Conservation (phyloP, 768 basidiomycete species). For the Hygrocybe punicea region DNA sequence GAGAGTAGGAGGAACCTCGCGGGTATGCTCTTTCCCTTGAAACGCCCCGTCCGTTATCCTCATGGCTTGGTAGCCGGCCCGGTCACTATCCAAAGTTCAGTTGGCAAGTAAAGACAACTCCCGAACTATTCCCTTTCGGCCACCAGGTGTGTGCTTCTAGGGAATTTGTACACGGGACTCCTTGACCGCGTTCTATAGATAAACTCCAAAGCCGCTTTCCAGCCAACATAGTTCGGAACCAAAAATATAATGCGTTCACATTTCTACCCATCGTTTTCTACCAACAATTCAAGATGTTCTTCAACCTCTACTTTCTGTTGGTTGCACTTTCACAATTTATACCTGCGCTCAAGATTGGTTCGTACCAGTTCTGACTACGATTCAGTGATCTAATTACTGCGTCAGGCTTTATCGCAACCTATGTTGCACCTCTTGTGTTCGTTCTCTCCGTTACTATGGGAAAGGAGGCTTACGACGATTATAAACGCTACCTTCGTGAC, state of each 20-base stretch:
- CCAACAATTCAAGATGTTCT: conserved; percentile 99
- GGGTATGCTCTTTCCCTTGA: conserved; percentile 15
- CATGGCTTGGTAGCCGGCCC: conserved; percentile 12
- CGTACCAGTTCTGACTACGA: conserved; percentile 20
- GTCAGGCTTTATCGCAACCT: conserved; percentile 89
- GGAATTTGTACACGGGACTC: neutral
- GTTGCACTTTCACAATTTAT: conserved; percentile 96
- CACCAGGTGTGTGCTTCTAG: conserved; percentile 48
- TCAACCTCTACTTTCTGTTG: conserved; percentile 96
- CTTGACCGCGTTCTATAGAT: conserved; percentile 39
- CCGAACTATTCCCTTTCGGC: conserved; percentile 72
- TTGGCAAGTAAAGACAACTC: conserved; percentile 60
- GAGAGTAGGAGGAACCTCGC: conserved; percentile 8
- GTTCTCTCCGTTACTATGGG: conserved; percentile 95
- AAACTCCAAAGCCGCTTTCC: conserved; percentile 71
- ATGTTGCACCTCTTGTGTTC: conserved; percentile 93
- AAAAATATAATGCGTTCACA: conserved; percentile 96
- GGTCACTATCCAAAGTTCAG: conserved; percentile 26
- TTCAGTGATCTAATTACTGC: neutral
- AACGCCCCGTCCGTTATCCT: conserved; percentile 8
- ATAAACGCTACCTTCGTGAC: conserved; percentile 89
- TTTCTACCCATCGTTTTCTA: conserved; percentile 97
- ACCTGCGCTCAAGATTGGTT: conserved; percentile 93
- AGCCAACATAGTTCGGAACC: conserved; percentile 91
- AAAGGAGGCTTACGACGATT: conserved; percentile 98